Evolutionary conservation across 371 early-diverging fungal species (phyloP).

Genomic region (Entomophthora muscae): DNA sequence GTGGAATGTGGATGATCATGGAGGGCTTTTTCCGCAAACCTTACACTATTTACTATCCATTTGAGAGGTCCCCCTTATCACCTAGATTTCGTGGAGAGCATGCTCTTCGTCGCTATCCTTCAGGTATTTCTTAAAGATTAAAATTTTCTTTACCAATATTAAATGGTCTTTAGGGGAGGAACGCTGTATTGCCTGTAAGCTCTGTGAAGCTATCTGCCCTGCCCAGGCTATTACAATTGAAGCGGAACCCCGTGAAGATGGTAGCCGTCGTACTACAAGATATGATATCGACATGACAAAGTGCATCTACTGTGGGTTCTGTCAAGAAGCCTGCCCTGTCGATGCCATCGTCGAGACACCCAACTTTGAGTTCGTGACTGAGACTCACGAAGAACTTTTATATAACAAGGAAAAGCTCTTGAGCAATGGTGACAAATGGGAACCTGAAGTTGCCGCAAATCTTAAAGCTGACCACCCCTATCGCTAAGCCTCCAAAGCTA

Average conservation of each 20-base stretch:
- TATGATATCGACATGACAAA: conserved; percentile 99
- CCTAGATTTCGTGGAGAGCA: conserved; percentile 97
- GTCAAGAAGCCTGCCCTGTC: conserved; percentile 87
- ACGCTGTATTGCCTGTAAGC: conserved; percentile 95
- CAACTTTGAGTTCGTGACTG: conserved; percentile 93
- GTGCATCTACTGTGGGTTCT: conserved; percentile 93
- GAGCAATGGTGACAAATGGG: conserved; percentile 97
- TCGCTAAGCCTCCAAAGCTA: conserved; percentile 23
- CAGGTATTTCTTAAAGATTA: conserved; percentile 39
- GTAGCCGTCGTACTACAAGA: conserved; percentile 85
- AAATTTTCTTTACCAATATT: not conserved
- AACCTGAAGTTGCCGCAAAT: conserved; percentile 63
- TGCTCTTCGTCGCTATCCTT: conserved; percentile 86
- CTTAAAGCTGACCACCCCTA: conserved; percentile 47
- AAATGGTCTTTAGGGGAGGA: conserved; percentile 70
- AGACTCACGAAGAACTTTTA: conserved; percentile 87
- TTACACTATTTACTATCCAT: conserved; percentile 94
- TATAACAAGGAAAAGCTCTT: conserved; percentile 97
- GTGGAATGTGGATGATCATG: conserved; percentile 82
- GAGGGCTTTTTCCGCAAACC: conserved; percentile 91
- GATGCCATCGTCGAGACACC: conserved; percentile 97
- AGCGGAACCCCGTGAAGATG: conserved; percentile 92
- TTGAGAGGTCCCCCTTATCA: conserved; percentile 84
- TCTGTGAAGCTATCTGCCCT: conserved; percentile 96
- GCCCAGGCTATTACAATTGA: conserved; percentile 98